Base-by-base conservation (phyloP, 306 rosid genomes). In the Astragalus membranaceus region DNA sequence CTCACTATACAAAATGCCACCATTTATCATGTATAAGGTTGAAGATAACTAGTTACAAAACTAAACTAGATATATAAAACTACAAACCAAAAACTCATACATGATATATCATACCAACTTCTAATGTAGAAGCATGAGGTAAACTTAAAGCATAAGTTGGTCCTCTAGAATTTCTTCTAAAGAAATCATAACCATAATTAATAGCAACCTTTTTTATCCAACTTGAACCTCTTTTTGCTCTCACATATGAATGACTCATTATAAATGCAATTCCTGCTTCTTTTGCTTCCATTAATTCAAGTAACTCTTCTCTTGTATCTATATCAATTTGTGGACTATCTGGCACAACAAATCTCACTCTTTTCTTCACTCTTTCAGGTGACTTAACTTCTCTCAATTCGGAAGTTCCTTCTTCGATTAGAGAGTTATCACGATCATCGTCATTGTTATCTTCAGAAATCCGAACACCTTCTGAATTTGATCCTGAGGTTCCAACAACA, bases 191-290 rank as follows among this genome's bases (percentile, higher is more conserved):
- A 23, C 88, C 97, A 74, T 78, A 85, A 78, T 91, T 91, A 30
- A 95, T 87, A 53, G 82, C 99, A 59, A 86, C 75, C 70, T 63
- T 87, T 81, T 91, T 95, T 51, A 91, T 55, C 87, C 86, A 86
- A 59, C 96, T 86, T 48, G 99, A 95, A 26, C 92, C 99, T 26
- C 95, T 89, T 85, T 95, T 91, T 16, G 96, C 95, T 59, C 85
- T 91, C 75, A 91, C 95, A 73, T 91, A 95, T 7, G 96, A 91
- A 67, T 95, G 99, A 52, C 99, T 95, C 85, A 89, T 79, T 84
- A 91, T 95, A 66, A 91, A 95, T 74, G 97, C 96, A 92, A 89
- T 79, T 43, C 99, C 97, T 52, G 96, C 96, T 63, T 95, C 99
- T 73, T 90, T 89, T 35, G 99, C 97, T 69, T 91, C 96, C 97